Conservation (phyloP, 345 rosid genomes). For the Salix caprea region DNA sequence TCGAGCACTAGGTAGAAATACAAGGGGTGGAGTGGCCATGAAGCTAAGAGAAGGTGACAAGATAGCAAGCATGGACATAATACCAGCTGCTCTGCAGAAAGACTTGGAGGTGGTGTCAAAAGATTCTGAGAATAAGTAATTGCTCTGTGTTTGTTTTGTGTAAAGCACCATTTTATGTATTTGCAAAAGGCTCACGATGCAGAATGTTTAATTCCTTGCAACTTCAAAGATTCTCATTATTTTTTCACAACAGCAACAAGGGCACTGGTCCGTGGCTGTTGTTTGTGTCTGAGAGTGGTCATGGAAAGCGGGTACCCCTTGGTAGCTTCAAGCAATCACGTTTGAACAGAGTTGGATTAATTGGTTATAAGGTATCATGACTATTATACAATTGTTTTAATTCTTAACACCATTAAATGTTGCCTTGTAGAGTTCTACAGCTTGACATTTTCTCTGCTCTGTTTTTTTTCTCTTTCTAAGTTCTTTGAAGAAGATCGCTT, state of each 20-base stretch:
- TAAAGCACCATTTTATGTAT: neutral
- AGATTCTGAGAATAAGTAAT: constrained; percentile 47
- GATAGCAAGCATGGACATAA: constrained; percentile 93
- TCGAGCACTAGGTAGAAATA: constrained; percentile 78
- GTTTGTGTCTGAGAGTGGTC: constrained; percentile 80
- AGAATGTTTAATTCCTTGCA: too few species aligned
- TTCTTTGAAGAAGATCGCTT: constrained; percentile 67
- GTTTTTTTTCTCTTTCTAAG: constrained; percentile 29
- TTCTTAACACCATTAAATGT: neutral
- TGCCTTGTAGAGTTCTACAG: neutral
- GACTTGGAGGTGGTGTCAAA: constrained; percentile 42
- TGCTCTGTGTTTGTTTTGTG: neutral
- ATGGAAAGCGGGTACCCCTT: constrained; percentile 90
- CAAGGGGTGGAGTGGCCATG: constrained; percentile 88
- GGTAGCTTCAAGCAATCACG: constrained; percentile 57
- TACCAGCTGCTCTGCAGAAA: constrained; percentile 55
- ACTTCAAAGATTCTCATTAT: neutral
- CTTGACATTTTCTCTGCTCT: neutral
- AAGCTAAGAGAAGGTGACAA: constrained; percentile 67
- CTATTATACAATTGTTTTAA: neutral
- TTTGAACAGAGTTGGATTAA: constrained; percentile 74
- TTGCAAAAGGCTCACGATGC: neutral
- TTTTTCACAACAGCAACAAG: constrained; percentile 32
- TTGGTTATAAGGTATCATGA: constrained; percentile 68
- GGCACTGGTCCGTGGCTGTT: constrained; percentile 81